Conservation (phyloP, 179 eudicot genomes). For the Gypsophila paniculata region DNA sequence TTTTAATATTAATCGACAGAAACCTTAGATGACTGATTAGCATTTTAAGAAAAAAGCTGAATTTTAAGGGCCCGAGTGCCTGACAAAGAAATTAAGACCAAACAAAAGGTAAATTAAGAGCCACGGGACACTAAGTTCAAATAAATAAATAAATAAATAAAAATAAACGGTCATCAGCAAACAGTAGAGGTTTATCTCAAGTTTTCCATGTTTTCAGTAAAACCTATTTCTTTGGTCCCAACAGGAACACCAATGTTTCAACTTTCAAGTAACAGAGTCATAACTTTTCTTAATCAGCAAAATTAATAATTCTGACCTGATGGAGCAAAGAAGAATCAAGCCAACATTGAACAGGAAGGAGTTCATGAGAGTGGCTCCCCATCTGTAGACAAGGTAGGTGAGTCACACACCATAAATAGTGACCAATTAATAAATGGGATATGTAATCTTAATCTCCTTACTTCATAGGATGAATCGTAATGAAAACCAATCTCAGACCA, state of each 20-base stretch:
- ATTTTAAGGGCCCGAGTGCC: too few relatives aligned
- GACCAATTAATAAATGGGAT: constrained; percentile 9
- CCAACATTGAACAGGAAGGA: constrained; percentile 94
- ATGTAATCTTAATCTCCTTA: constrained; percentile 29
- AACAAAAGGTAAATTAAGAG: background rate
- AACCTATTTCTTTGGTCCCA: background rate
- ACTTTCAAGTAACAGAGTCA: background rate
- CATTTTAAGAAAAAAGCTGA: background rate
- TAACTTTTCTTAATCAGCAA: too few relatives aligned
- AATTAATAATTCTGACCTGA: constrained; percentile 61
- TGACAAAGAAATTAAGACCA: constrained; percentile 7
- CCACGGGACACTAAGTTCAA: constrained; percentile 2
- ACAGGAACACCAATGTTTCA: background rate
- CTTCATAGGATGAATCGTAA: constrained; percentile 99
- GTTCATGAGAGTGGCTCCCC: constrained; percentile 99
- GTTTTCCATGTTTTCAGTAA: constrained; percentile 19
- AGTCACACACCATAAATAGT: constrained; percentile 12
- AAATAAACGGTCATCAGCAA: background rate
- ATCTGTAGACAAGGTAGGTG: constrained; percentile 47
- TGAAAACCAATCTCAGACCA: constrained; percentile 84
- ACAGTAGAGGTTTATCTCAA: background rate
- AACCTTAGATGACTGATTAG: background rate
- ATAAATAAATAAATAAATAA: background rate
- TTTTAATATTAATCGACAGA: too few relatives aligned
- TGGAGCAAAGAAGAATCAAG: constrained; percentile 95